Base-by-base conservation (phyloP, 2,329 filamentous ascomycete genomes). In the Talaromyces sp. region DNA sequence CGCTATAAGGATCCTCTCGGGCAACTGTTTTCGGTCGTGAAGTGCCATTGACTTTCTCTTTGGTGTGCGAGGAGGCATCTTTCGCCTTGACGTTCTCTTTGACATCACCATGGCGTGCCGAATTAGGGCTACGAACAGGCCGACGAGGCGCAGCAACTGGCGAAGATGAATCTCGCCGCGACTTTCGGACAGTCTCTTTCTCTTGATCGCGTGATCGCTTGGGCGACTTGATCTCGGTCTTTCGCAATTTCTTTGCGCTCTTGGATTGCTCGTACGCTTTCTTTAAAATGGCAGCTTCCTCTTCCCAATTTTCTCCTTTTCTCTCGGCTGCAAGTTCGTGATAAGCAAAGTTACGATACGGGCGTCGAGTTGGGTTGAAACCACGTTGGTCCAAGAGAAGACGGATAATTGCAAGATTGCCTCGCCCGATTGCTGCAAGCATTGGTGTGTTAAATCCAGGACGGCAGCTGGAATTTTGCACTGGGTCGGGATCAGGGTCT, bases 401-500 rank as follows among this genome's bases (percentile, higher is more conserved):
- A 60, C 89, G 85, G 51, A 99, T 86, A 60, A 97, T 91, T 65
- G 91, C 89, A 55, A 94, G 83, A 67, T 96, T 94, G 4, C 85
- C 85, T 66, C 93, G 89, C 17, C 94, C 93, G 65, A 99, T 97
- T 1, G 94, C 92, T 61, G 92, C 92, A 41, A 97, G 83, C 81
- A 99, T 95, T 1, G 94, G 94, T 0, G 93, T 97, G 56, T 92
- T 89, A 68, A 90, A 88, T 60, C 94, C 92, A 48, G 82, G 76
- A 61, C 84, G 79, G 31, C 82, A 81, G 61, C 79, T 78, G 54
- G 66, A 65, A 17, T 72, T 74, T 9, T 79, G 69, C 53, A 92
- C 75, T 12, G 90, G 85, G 7, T 83, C 80, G 32, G 91, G 91
- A 67, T 94, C 90, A 8, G 84, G 81, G 67, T 88, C 81, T 19